These are phyloP conservation scores for Lecanoromycetidae sp. DNA, from an alignment of 2,329 filamentous ascomycete genomes.

Conservation along the genomic window DNA sequence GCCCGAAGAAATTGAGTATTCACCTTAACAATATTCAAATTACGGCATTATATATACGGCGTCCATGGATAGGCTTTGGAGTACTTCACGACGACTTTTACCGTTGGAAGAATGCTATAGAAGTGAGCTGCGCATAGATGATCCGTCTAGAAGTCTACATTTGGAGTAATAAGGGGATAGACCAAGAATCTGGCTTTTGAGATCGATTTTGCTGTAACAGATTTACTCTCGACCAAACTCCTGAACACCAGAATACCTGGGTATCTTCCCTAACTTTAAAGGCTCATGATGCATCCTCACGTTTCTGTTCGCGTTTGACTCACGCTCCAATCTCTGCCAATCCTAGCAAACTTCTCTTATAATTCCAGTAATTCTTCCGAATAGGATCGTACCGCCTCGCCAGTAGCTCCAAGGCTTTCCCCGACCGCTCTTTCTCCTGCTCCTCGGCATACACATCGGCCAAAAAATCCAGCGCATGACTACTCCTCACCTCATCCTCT, in stretches of 20 bases:
- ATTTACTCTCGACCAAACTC: too few species aligned
- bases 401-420: slow-evolving; percentile 58
- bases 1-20: too few species aligned
- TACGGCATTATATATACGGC: too few species aligned
- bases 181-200: too few species aligned
- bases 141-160: too few species aligned
- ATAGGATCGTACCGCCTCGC: slow-evolving; percentile 84
- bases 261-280: slow-evolving; percentile 4
- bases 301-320: neutral
- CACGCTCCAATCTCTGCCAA: slow-evolving; percentile 14
- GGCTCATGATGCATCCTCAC: neutral
- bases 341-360: slow-evolving; percentile 43
- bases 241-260: neutral
- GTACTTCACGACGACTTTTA: too few species aligned
- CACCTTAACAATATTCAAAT: too few species aligned
- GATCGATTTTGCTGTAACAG: too few species aligned
- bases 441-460: slow-evolving; percentile 34
- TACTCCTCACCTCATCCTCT: slow-evolving; percentile 44
- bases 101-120: too few species aligned
- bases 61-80: too few species aligned
- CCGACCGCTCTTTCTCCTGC: slow-evolving; percentile 44
- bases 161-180: too few species aligned
- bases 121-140: too few species aligned
- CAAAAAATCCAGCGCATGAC: slow-evolving; percentile 44
- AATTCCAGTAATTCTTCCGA: slow-evolving; percentile 85